Evolutionary conservation across 1,284 basidiomycete species (phyloP).

Genomic region (Pseudozyma sp.): DNA sequence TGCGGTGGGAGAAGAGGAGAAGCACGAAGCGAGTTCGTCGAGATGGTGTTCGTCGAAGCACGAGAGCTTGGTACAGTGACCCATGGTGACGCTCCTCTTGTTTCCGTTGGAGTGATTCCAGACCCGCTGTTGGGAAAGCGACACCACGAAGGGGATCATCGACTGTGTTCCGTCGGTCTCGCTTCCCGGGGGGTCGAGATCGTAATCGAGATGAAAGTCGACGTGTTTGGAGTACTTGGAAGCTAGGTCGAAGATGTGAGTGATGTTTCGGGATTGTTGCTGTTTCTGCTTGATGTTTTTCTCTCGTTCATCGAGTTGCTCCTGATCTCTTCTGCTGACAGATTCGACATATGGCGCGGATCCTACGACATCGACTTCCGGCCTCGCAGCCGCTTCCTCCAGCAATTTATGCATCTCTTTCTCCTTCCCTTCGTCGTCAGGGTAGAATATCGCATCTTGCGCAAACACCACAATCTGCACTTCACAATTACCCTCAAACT

Average conservation of each 20-base stretch:
- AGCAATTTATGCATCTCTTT: slow-evolving; percentile 26
- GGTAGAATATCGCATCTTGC: slow-evolving; percentile 48
- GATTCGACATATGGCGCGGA: slow-evolving; percentile 51
- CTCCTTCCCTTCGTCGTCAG: slow-evolving; percentile 17
- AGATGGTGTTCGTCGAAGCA: slow-evolving; percentile 18
- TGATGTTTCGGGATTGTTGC: slow-evolving; percentile 20
- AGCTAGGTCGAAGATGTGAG: slow-evolving; percentile 25
- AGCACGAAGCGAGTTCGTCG: slow-evolving; percentile 2
- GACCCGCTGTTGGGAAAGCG: background rate
- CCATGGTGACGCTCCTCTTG: slow-evolving; percentile 17
- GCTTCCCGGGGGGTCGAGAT: slow-evolving; percentile 13
- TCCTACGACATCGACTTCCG: slow-evolving; percentile 24
- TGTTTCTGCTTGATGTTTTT: slow-evolving; percentile 9
- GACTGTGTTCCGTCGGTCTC: slow-evolving; percentile 9
- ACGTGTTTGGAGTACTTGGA: slow-evolving; percentile 18
- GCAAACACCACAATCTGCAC: slow-evolving; percentile 47
- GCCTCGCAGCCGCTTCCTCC: slow-evolving; percentile 6
- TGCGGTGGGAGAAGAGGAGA: background rate
- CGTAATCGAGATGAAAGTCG: slow-evolving; percentile 58
- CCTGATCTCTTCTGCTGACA: background rate
- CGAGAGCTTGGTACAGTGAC: slow-evolving; percentile 48
- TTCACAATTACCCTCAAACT: slow-evolving; percentile 12
- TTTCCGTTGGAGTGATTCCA: slow-evolving; percentile 9
- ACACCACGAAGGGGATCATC: slow-evolving; percentile 24
- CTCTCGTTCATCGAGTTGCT: background rate